Base-by-base conservation (phyloP, 176 grass and related monocot species). In the Triticum dicoccoides region DNA sequence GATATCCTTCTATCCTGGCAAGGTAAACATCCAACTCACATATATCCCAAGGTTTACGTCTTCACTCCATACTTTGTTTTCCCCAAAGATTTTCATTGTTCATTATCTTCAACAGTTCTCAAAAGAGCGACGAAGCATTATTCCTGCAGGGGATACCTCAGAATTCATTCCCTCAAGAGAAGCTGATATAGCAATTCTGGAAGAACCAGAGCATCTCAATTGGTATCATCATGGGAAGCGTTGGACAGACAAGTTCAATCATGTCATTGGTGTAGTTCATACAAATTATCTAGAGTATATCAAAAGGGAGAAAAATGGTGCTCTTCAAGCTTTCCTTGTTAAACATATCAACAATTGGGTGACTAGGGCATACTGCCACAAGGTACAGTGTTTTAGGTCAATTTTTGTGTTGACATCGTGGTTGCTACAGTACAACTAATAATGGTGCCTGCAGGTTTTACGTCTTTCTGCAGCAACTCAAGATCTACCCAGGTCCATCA, bases 151-250 rank as follows among this genome's bases (percentile, higher is more conserved):
- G 42, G 96, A 95, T 79, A 95, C 96, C 24, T 92, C 93, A 80
- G 88, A 92, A 51, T 95, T 98, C 72, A 94, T 98, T 92, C 83
- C 93, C 34, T 92, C 96, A 64, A 91, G 87, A 51, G 96, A 98
- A 81, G 96, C 93, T 80, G 96, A 98, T 81, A 95, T 98, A 89
- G 96, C 96, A 61, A 95, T 98, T 81, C 82, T 98, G 38, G 96
- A 98, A 91, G 93, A 98, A 89, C 96, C 96, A 27, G 96, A 98
- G 78, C 96, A 98, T 88, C 89, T 98, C 89, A 98, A 98, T 76
- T 98, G 96, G 96, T 95, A 98, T 59, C 96, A 98, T 95, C 96
- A 98, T 89, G 96, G 96, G 71, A 98, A 92, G 71, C 92, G 93
- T 49, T 98, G 96, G 96, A 95, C 96, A 63, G 91, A 95, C 72